These are phyloP conservation scores for Aspergillus fructus DNA, from an alignment of 2,329 filamentous ascomycete species.

Conservation along the genomic window DNA sequence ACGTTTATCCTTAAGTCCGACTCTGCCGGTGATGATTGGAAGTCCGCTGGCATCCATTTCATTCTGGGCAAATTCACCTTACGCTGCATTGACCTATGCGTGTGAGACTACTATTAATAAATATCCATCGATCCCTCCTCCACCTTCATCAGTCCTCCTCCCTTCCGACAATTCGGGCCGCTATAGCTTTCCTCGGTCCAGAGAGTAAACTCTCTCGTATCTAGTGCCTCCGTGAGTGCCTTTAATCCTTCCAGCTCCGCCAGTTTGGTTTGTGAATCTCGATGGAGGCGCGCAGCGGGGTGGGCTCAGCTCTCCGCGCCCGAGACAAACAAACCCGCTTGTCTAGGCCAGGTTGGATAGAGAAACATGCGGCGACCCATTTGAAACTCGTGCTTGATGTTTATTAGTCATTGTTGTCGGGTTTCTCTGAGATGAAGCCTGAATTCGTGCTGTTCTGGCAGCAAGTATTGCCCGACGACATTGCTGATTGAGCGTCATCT, in stretches of 20 bases:
- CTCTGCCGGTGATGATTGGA: conserved; percentile 6
- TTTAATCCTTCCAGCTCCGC: conserved; percentile 6
- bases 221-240: conserved; percentile 16
- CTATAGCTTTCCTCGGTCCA: neutral
- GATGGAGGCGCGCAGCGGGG: conserved; percentile 18
- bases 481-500: conserved; percentile 13
- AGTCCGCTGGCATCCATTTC: neutral
- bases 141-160: neutral
- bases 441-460: conserved; percentile 3
- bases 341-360: conserved; percentile 6
- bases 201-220: neutral
- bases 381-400: neutral
- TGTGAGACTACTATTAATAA: conserved; percentile 18
- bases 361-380: neutral
- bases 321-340: conserved; percentile 7
- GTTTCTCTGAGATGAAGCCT: conserved; percentile 1
- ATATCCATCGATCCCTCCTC: conserved; percentile 12
- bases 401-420: conserved; percentile 4
- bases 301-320: conserved; percentile 12
- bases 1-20: conserved; percentile 10
- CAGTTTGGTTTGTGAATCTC: conserved; percentile 3
- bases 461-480: conserved; percentile 15
- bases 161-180: conserved; percentile 2
- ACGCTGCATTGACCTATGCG: conserved; percentile 1
- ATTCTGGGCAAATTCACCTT: conserved; percentile 2